These are phyloP conservation scores for Aspergillus puulaauensis DNA, from an alignment of 2,329 filamentous ascomycete genomes.

Conservation along the genomic window DNA sequence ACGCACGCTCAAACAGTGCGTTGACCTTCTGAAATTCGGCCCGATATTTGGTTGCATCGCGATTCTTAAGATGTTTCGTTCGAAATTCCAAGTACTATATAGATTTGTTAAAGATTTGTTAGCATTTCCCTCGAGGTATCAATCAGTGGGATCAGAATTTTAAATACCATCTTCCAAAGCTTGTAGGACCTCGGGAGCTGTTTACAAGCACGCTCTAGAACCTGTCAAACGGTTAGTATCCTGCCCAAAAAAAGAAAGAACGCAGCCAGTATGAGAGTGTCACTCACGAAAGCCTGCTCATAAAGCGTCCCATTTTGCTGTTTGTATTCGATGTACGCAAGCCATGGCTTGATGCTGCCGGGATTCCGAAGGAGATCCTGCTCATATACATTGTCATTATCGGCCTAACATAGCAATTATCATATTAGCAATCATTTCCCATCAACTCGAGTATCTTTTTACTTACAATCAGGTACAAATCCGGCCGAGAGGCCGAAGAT, in stretches of 20 bases:
- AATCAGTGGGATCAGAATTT: constrained; percentile 13
- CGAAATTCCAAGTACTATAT: constrained; percentile 79
- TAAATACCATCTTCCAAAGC: constrained; percentile 84
- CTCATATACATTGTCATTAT: constrained; percentile 93
- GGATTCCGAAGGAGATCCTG: constrained; percentile 88
- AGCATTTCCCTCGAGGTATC: constrained; percentile 10
- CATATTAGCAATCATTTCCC: constrained; percentile 33
- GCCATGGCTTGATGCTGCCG: constrained; percentile 87
- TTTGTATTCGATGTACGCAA: constrained; percentile 92
- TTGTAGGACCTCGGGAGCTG: constrained; percentile 95
- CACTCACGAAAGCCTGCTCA: constrained; percentile 74
- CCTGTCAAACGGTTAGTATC: constrained; percentile 32
- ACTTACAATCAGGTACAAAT: constrained; percentile 49
- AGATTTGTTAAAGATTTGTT: constrained; percentile 24
- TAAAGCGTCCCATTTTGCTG: constrained; percentile 77
- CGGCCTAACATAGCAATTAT: constrained; percentile 56
- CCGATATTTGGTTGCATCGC: constrained; percentile 78
- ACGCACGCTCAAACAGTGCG: constrained; percentile 84
- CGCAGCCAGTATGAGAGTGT: not conserved
- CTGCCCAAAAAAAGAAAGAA: not conserved
- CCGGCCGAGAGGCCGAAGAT: constrained; percentile 40
- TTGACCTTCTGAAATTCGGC: constrained; percentile 92
- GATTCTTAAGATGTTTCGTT: constrained; percentile 73
- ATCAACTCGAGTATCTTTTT: not conserved
- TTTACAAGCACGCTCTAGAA: constrained; percentile 86